Evolutionary conservation across 768 basidiomycete species (phyloP).

Genomic region (Lactarius hatsudake): DNA sequence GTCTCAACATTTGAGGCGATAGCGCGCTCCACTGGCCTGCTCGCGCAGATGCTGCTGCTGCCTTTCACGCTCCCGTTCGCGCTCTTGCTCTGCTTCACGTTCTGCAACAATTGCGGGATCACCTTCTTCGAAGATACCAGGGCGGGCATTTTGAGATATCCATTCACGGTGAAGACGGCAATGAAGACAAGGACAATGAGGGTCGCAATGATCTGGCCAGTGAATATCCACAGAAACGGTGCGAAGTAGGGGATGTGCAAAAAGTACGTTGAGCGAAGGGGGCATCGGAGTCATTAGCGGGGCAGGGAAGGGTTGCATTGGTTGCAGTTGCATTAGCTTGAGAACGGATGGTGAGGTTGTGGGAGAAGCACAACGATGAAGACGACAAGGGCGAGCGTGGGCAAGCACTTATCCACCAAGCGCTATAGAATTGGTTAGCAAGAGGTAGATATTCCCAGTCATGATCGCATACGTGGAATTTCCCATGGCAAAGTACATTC

Average conservation of each 20-base stretch:
- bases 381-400: constrained; percentile 37
- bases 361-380: constrained; percentile 22
- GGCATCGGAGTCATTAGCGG: constrained; percentile 15
- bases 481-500: constrained; percentile 82
- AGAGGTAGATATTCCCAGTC: constrained; percentile 11
- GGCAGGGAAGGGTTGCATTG: constrained; percentile 13
- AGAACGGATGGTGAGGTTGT: constrained; percentile 26
- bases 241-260: constrained; percentile 47
- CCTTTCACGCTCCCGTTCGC: constrained; percentile 18
- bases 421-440: too few species aligned
- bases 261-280: constrained; percentile 13
- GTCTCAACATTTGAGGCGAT: too few species aligned
- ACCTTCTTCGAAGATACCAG: constrained; percentile 81
- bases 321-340: constrained; percentile 22
- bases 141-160: constrained; percentile 89
- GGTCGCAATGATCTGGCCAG: constrained; percentile 92
- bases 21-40: constrained; percentile 17
- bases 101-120: constrained; percentile 42
- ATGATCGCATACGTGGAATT: constrained; percentile 62
- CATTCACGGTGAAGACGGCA: constrained; percentile 85
- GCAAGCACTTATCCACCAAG: constrained; percentile 81
- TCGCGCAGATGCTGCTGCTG: constrained; percentile 17
- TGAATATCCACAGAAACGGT: constrained; percentile 79
- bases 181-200: constrained; percentile 86
- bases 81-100: constrained; percentile 24